Base-by-base conservation (phyloP, 2,329 filamentous ascomycete genomes). In the Colletotrichum chlorophyti region DNA sequence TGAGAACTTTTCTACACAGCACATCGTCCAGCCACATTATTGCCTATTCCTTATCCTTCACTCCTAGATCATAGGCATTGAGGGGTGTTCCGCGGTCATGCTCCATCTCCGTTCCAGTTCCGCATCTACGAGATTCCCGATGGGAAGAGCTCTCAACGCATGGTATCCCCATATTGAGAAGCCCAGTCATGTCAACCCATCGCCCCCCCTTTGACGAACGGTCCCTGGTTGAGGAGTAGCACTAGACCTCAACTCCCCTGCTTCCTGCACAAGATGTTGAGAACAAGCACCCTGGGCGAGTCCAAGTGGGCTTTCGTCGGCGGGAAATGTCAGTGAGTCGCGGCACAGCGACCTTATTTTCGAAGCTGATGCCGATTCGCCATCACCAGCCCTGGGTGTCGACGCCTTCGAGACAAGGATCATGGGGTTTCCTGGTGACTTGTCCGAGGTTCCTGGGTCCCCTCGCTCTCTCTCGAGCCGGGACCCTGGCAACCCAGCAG, bases 311-410 rank as follows among this genome's bases (percentile, higher is more conserved):
- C 21, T 58, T 64, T 61, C n/a, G 8, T 65, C 68, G 53, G 72
- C 77, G 63, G 79, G 79, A 62, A 40, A 51, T 48, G 55, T 54
- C 57, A 61, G 58, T 62, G 57, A 60, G 51, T 58, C 45, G 58
- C 60, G 51, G 60, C 57, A 55, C 50, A 45, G 46, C 49, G 51
- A 60, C 57, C 50, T 62, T 55, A 62, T 60, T 58, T 47, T 58
- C 47, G 51, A 52, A 38, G 42, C 40, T 53, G 57, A 37, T 61
- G 60, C 58, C 60, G 51, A 61, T 62, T 61, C 51, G 60, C 60
- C 60, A 55, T 62, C 46, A 58, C 46, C 29, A 24, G 59, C 37
- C 50, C 46, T 51, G 47, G 53, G 42, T 37, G 46, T 62, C 45
- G 31, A 61, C 31, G 45, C 55, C n/a, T 57, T 58, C 8, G 35